Base-by-base conservation (phyloP, 805 yeast genomes). In the Tetrapisispora nanseiensis region DNA sequence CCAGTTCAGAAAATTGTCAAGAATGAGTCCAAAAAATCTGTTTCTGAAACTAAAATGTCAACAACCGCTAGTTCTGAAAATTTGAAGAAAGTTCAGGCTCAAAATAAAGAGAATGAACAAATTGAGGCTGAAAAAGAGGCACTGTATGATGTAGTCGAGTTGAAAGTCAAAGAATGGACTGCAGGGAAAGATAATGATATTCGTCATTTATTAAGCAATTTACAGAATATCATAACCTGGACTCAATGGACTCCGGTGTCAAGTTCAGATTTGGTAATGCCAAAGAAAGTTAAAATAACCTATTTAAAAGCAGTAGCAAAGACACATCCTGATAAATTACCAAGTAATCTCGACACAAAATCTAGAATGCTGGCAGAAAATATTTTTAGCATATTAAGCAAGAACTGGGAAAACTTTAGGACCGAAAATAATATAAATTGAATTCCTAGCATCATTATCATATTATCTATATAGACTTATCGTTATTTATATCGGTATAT, bases 271-370 rank as follows among this genome's bases (percentile, higher is more conserved):
- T 67, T 92, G 45, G 92, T 92, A 45, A 67, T 89, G 48, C 90
- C 95, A 16, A 89, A 87, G 52, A 87, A 84, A 59, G 97, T 87
- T 30, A 90, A 90, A 59, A 67, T 90, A 29, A 69, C 70, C 16
- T 92, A 92, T 33, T 79, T 92, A 87, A 85, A 82, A 61, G 86
- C 96, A 4, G 86, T 92, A 51, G 80, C 97, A 0, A 74, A 78
- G 39, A 94, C 95, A 2, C 92, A 89, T 61, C 78, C 90, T 0
- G 99, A 92, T 61, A 92, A 92, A 60, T 66, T 89, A 20, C 56
- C 63, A n/a, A 61, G 63, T 19, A 75, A 81, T 2, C 39, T 55
- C 23, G 66, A 79, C 7, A 67, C 78, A 6, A 94, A 86, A 53
- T 75, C 76, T 43, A 80, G 82, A 57, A 74, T 90, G 80, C 70